Evolutionary conservation across 371 early-diverging fungal species (phyloP), one percentile per base, ranked within the genome.

Genomic region (Apophysomyces variabilis): DNA sequence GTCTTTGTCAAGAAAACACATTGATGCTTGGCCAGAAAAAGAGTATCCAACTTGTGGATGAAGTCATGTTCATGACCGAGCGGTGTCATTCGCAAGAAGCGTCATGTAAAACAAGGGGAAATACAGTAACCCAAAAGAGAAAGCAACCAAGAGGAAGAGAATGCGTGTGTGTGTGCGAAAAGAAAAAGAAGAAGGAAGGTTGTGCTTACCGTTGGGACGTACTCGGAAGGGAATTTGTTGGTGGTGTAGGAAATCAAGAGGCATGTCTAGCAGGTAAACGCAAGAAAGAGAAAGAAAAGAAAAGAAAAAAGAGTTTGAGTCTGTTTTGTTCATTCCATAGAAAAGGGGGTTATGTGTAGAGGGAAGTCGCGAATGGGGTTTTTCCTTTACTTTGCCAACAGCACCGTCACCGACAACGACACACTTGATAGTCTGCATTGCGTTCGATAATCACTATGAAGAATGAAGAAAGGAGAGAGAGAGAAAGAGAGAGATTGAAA

Each of bases 381-480:
- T 26, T 26, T 21, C 35, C 64, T 73, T 71, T 85, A 90, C 93
- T 88, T 98, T 96, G 73, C 97, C 97, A 74, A 98, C 98, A 63
- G 97, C 97, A 90, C 99, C 99, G 83, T 98, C 99, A 65, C 99
- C 99, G 60, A 98, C 97, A 47, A 98, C 99, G 65, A 94, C 95
- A 82, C 95, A 94, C 80, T 94, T 94, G 68, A 95, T 94, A 56
- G 94, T 93, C 76, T 92, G 91, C 92, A 93, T 92, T 61, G 32
- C 37, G 66, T 60, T 35, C 32, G 37, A 14, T 58, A 37, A 16
- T 35, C 35, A 14, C 35, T 37, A 58, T 18, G 60, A 21, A 60
- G 41, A n/a, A 32, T 60, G 14, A 36, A 39, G 5, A 38, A 46
- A 43, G 38, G n/a, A 46, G 47, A 61, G 46, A 39, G 47, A 44